Conservation (phyloP, 768 basidiomycete genomes). For the Lactifluus volemus region DNA sequence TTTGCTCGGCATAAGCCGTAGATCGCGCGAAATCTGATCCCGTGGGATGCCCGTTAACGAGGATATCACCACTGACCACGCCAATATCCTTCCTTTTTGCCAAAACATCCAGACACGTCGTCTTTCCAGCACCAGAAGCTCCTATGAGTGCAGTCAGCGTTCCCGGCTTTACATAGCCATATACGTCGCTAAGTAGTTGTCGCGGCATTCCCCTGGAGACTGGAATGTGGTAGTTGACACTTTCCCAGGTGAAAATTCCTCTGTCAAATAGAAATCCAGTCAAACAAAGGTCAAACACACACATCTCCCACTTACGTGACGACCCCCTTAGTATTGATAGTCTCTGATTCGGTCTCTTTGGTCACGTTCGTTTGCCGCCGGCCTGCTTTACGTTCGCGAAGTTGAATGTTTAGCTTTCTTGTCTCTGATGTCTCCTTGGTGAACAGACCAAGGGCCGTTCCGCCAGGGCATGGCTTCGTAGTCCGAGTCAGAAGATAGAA, state of each 20-base stretch:
- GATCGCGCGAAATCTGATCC: constrained; percentile 38
- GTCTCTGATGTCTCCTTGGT: constrained; percentile 49
- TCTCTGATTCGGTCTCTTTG: neutral
- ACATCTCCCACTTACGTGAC: neutral
- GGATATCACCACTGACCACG: constrained; percentile 50
- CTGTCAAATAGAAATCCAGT: constrained; percentile 14
- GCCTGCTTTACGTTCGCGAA: constrained; percentile 44
- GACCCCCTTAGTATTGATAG: neutral
- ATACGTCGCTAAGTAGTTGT: constrained; percentile 64
- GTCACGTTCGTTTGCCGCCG: constrained; percentile 21
- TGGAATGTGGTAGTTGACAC: constrained; percentile 68
- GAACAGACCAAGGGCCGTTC: constrained; percentile 37
- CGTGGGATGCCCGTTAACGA: constrained; percentile 58
- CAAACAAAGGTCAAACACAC: neutral
- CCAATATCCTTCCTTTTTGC: constrained; percentile 69
- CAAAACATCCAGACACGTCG: constrained; percentile 66
- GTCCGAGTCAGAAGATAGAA: neutral
- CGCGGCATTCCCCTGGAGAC: constrained; percentile 47
- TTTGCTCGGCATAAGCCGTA: constrained; percentile 42
- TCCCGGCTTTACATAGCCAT: constrained; percentile 77
- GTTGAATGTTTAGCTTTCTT: constrained; percentile 43
- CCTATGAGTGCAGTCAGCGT: constrained; percentile 89
- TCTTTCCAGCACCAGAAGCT: constrained; percentile 67
- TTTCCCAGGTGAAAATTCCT: constrained; percentile 76
- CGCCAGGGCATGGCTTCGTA: constrained; percentile 14